Conservation (phyloP, 805 yeast genomes). For the Wickerhamiella kurtzmanii region DNA sequence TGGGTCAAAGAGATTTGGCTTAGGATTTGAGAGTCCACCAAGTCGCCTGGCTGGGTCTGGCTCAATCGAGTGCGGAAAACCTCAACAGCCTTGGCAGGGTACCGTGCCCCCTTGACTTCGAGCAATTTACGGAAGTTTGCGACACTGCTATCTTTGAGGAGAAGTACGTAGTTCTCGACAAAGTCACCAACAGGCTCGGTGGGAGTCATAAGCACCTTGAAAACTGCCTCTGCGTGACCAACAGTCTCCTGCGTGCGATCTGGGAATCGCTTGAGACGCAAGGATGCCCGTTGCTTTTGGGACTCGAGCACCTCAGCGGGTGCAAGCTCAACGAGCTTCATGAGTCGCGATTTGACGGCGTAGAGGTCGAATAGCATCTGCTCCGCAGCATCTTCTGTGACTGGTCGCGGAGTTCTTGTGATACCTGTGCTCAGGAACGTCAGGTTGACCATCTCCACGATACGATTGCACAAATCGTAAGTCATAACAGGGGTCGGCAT, state of each 20-base stretch:
- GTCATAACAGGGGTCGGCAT: conserved; percentile 41
- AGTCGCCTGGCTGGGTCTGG: not conserved
- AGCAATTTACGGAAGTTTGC: conserved; percentile 53
- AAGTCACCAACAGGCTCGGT: conserved; percentile 51
- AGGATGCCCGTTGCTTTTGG: conserved; percentile 24
- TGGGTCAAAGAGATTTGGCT: not conserved
- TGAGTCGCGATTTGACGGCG: conserved; percentile 40
- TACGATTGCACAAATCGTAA: conserved; percentile 45
- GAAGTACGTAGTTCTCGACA: conserved; percentile 48
- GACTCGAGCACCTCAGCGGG: conserved; percentile 31
- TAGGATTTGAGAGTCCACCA: not conserved
- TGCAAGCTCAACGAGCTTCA: conserved; percentile 20
- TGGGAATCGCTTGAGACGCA: conserved; percentile 15
- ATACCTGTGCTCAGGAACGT: conserved; percentile 43
- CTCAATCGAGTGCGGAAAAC: conserved; percentile 8
- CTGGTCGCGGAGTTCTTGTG: conserved; percentile 44
- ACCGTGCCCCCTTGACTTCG: conserved; percentile 43
- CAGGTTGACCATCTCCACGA: conserved; percentile 49
- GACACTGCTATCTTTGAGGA: conserved; percentile 51
- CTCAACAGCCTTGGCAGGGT: conserved; percentile 15
- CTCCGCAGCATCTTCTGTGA: conserved; percentile 59
- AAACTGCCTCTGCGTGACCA: conserved; percentile 42
- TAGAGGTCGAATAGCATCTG: conserved; percentile 67
- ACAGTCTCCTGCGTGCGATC: conserved; percentile 8
- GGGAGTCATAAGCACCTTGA: conserved; percentile 54